A percentile compares a stretch with the other conserved stretches of the same genome.
Conservation (phyloP, 345 rosid species). For the Gossypium ekmanianum region DNA sequence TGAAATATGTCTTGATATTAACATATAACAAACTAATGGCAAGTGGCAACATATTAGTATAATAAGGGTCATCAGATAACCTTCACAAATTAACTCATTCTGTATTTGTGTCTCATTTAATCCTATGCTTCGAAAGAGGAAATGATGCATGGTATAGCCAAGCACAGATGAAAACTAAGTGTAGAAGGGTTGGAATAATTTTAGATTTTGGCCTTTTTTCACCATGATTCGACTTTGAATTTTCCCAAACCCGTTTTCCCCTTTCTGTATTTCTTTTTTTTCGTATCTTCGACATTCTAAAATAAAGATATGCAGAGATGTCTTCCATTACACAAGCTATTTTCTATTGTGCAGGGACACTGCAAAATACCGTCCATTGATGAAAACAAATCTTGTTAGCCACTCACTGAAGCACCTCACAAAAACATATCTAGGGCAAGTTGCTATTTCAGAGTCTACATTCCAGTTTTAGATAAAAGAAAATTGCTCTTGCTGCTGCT, state of each 20-base stretch:
- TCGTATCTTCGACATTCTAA: neutral
- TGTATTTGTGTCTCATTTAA: neutral
- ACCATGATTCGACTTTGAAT: neutral
- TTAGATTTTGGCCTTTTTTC: neutral
- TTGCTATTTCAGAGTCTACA: constrained; percentile 10
- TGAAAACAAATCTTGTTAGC: constrained; percentile 75
- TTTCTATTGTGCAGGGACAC: constrained; percentile 56
- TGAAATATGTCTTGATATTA: neutral
- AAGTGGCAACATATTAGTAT: neutral
- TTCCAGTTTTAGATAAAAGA: neutral
- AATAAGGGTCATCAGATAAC: neutral
- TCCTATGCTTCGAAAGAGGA: neutral
- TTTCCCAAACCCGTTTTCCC: neutral
- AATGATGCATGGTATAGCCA: neutral
- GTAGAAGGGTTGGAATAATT: neutral
- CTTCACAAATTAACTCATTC: neutral
- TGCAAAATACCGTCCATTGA: constrained; percentile 60
- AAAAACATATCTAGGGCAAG: constrained; percentile 60
- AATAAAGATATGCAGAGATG: neutral
- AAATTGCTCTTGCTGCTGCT: neutral
- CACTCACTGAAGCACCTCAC: constrained; percentile 75
- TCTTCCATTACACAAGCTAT: neutral
- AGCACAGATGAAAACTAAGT: neutral
- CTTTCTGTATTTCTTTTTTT: neutral
- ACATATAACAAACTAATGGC: neutral